These are phyloP conservation scores for Suhomyces wounanorum DNA, from an alignment of 1,139 yeast genomes.

Conservation along the genomic window DNA sequence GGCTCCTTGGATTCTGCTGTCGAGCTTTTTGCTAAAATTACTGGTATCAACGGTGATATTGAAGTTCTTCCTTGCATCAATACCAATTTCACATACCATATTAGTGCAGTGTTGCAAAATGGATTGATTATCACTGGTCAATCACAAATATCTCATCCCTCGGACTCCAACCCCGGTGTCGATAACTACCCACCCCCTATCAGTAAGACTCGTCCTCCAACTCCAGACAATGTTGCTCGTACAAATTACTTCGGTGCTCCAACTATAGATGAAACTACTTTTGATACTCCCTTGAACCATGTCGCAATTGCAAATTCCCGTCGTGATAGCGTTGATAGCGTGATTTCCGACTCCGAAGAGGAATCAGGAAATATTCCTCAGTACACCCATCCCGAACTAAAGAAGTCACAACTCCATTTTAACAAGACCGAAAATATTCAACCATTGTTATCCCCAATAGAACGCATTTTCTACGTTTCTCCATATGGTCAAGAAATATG, in stretches of 20 bases:
- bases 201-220: conserved; percentile 38
- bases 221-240: conserved; percentile 27
- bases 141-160: conserved; percentile 90
- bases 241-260: conserved; percentile 21
- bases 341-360: conserved; percentile 25
- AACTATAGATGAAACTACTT: conserved; percentile 13
- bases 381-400: conserved; percentile 78
- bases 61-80: conserved; percentile 80
- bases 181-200: conserved; percentile 43
- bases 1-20: conserved; percentile 86
- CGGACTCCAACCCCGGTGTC: conserved; percentile 20
- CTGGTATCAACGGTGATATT: conserved; percentile 57
- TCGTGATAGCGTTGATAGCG: conserved; percentile 6
- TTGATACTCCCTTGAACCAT: conserved; percentile 22
- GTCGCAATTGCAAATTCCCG: conserved; percentile 18
- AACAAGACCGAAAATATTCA: conserved; percentile 53
- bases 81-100: conserved; percentile 84
- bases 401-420: conserved; percentile 72
- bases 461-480: conserved; percentile 74
- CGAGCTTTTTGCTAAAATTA: conserved; percentile 68
- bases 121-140: conserved; percentile 89
- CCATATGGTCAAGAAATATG: conserved; percentile 88
- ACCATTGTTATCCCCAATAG: conserved; percentile 75
- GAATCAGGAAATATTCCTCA: conserved; percentile 66
- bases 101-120: conserved; percentile 71